Evolutionary conservation across 2,329 filamentous ascomycete species (phyloP).

Genomic region (Rutstroemia sp.): DNA sequence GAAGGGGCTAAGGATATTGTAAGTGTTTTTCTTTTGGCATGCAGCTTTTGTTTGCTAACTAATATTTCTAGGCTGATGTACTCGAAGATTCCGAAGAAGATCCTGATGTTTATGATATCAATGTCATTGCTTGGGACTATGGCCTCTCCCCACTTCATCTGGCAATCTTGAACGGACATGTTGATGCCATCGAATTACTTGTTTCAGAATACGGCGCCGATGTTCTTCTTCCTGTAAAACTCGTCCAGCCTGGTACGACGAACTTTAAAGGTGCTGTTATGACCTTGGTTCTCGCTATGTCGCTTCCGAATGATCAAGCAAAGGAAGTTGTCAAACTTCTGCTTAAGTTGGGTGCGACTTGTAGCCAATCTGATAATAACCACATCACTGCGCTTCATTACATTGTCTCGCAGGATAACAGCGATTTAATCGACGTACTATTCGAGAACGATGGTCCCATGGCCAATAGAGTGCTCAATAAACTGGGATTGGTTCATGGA

Average conservation of each 20-base stretch:
- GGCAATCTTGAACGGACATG: constrained; percentile 67
- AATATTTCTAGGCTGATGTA: constrained; percentile 33
- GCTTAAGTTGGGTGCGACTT: constrained; percentile 63
- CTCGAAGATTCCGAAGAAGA: constrained; percentile 55
- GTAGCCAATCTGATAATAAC: constrained; percentile 61
- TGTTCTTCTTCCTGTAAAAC: constrained; percentile 65
- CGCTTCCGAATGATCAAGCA: constrained; percentile 55
- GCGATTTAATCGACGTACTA: constrained; percentile 41
- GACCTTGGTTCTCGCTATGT: constrained; percentile 59
- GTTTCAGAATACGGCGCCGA: constrained; percentile 72
- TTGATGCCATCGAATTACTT: constrained; percentile 60
- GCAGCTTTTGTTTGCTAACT: constrained; percentile 30
- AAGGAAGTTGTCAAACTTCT: constrained; percentile 58
- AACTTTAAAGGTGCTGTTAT: constrained; percentile 53
- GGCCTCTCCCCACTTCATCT: constrained; percentile 69
- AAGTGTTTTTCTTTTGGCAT: constrained; percentile 42
- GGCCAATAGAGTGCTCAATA: constrained; percentile 58
- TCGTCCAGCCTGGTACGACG: constrained; percentile 25
- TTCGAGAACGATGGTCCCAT: constrained; percentile 52
- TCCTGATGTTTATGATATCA: constrained; percentile 73
- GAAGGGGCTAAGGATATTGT: constrained; percentile 22
- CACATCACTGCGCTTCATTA: constrained; percentile 61
- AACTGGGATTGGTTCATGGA: constrained; percentile 41
- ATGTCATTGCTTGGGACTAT: constrained; percentile 73
- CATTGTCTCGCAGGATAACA: constrained; percentile 45